Evolutionary conservation across 2,329 filamentous ascomycete species (phyloP).

Genomic region (Beauveria australis): DNA sequence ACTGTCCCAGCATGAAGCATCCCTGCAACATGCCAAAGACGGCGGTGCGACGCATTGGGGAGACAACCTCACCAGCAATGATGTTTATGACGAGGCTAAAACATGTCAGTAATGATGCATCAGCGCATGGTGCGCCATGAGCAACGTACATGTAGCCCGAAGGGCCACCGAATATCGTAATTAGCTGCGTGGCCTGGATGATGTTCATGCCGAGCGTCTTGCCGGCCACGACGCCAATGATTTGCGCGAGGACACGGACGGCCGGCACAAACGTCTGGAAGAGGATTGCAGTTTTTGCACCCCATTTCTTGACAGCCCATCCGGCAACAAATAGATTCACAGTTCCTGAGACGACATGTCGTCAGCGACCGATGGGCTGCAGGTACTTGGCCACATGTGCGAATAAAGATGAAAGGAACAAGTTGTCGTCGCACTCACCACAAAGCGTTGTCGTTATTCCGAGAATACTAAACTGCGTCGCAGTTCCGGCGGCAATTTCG

Average conservation of each 20-base stretch:
- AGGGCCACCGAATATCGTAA: slow-evolving; percentile 61
- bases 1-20: slow-evolving; percentile 57
- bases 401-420: background rate
- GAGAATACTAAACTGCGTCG: slow-evolving; percentile 54
- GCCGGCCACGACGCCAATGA: slow-evolving; percentile 54
- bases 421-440: slow-evolving; percentile 27
- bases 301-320: slow-evolving; percentile 58
- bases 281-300: slow-evolving; percentile 53
- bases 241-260: slow-evolving; percentile 54
- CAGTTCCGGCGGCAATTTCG: slow-evolving; percentile 57
- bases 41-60: slow-evolving; percentile 50
- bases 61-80: slow-evolving; percentile 57
- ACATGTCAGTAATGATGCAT: background rate
- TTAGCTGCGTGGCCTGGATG: slow-evolving; percentile 58
- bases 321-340: slow-evolving; percentile 60
- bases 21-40: slow-evolving; percentile 60
- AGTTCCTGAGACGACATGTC: slow-evolving; percentile 25
- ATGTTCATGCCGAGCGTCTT: slow-evolving; percentile 57
- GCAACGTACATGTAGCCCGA: slow-evolving; percentile 52
- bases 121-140: background rate
- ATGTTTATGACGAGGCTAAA: slow-evolving; percentile 54
- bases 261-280: slow-evolving; percentile 58
- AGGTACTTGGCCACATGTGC: background rate
- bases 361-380: background rate
- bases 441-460: slow-evolving; percentile 61